Base-by-base conservation (phyloP, 208 protist species). In the Acanthamoeba healyi region DNA sequence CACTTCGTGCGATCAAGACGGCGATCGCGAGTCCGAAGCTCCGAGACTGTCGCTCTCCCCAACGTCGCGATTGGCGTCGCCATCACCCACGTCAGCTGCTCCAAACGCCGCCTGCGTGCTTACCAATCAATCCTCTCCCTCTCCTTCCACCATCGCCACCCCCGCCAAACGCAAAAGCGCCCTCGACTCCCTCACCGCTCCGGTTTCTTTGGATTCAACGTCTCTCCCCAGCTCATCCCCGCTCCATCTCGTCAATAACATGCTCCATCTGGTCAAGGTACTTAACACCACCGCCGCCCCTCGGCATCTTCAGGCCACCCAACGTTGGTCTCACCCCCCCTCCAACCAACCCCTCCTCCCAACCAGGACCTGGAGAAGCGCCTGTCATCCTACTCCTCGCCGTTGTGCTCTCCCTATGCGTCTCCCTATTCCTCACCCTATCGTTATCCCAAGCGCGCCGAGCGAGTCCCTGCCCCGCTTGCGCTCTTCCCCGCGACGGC, bases 221-320 rank as follows among this genome's bases (percentile, higher is more conserved):
- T n/a, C 38, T 17, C 67, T 38, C 67, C 22, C 17, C 29, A 36
- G 67, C 38, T 22, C 67, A 1, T 77, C 67, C 0, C 67, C 67
- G 1, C 67, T 77, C 34, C 67, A 77, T 44, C 67, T 77, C 67
- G 67, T 77, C 29, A 77, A 77, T 36, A 77, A 77, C 67, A 77
- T 77, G 67, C 38, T 77, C 17, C 67, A 77, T n/a, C 67, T 77
- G 4, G 67, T 77, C 34, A 77, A 77, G 67, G 67, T 44, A 77
- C 19, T 2, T 12, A n/a, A n/a, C n/a, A n/a, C n/a, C n/a, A n/a
- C n/a, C n/a, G n/a, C n/a, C 26, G 4, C 54, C 54, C 24, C 54
- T 61, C 22, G 54, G 24, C 15, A 61, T n/a, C n/a, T n/a, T n/a
- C n/a, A n/a, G n/a, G n/a, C n/a, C n/a, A n/a, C n/a, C n/a, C n/a